Percentiles rank a stretch among this genome's conserved stretches.
phyloP scores from a whole-genome alignment of 768 basidiomycete genomes.

The Cystofilobasidium macerans region DNA sequence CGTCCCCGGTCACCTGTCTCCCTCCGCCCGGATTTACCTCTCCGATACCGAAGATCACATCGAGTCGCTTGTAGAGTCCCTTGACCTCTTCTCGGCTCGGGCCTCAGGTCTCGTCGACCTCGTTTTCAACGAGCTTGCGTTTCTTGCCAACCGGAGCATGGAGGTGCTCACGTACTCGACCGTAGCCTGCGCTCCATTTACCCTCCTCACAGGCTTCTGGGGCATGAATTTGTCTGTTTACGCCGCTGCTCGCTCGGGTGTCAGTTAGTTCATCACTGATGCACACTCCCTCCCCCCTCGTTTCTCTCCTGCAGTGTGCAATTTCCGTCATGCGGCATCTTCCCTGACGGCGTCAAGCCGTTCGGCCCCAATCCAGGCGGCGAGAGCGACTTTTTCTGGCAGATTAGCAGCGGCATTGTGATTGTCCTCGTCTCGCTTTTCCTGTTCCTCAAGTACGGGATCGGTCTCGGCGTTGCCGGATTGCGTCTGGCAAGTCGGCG shows the following conservation, averaged over 20 bases:
- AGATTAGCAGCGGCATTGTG: not conserved
- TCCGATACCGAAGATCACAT: conserved; percentile 68
- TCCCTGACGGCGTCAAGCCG: not conserved
- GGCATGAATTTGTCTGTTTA: not conserved
- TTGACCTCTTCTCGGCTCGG: conserved; percentile 64
- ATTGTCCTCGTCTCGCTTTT: too few species aligned
- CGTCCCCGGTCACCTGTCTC: conserved; percentile 57
- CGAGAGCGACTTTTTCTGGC: not conserved
- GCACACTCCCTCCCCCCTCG: too few species aligned
- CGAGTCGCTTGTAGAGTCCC: conserved; percentile 56
- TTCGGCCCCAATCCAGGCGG: conserved; percentile 13
- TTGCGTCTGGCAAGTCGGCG: too few species aligned
- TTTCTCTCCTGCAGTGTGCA: not conserved
- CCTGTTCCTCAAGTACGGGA: too few species aligned
- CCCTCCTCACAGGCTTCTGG: conserved; percentile 16
- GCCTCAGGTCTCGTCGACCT: conserved; percentile 31
- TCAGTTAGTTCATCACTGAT: not conserved
- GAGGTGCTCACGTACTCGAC: conserved; percentile 14
- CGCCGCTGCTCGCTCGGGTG: too few species aligned
- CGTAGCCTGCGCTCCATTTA: conserved; percentile 18
- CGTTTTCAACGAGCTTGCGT: not conserved
- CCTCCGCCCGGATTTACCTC: conserved; percentile 45
- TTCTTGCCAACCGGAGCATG: not conserved
- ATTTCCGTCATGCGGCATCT: conserved; percentile 8
- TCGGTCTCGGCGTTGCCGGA: too few species aligned